These are phyloP conservation scores for Oxyria digyna DNA, from an alignment of 148 eudicot species.

Conservation along the genomic window DNA sequence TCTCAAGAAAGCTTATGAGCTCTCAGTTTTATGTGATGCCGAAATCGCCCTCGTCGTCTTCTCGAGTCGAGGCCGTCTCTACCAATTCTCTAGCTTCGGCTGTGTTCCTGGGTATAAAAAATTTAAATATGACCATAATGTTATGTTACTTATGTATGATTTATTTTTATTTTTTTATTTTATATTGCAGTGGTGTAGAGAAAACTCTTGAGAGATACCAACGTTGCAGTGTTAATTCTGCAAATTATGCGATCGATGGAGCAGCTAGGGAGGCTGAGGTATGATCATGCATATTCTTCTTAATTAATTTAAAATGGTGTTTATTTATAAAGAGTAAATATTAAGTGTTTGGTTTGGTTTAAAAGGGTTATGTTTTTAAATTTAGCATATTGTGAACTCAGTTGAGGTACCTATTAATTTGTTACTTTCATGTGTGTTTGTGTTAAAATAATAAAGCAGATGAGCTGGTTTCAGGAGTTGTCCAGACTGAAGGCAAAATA, in stretches of 20 bases:
- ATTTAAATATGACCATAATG: too few relatives aligned
- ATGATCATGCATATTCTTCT: neutral
- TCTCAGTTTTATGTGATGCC: constrained; percentile 3
- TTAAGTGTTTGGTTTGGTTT: neutral
- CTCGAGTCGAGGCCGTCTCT: constrained; percentile 7
- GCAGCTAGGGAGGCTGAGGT: neutral
- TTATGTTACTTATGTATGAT: too few relatives aligned
- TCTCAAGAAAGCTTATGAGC: constrained; percentile 10
- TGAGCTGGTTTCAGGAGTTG: constrained; percentile 84
- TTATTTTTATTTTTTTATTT: neutral
- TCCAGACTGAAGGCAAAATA: constrained; percentile 56
- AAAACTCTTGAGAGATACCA: constrained; percentile 12
- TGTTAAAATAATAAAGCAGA: neutral
- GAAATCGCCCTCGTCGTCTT: constrained; percentile 8
- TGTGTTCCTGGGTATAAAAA: neutral
- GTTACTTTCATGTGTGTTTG: neutral
- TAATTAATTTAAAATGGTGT: too few relatives aligned
- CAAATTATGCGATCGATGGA: neutral
- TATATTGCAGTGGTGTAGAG: neutral
- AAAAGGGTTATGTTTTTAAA: neutral
- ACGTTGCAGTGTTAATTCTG: constrained; percentile 4
- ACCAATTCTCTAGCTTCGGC: constrained; percentile 9
- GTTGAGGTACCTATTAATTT: neutral
- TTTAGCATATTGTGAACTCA: neutral
- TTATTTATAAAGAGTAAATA: neutral